Evolutionary conservation across 2,329 filamentous ascomycete species (phyloP).

Genomic region (Penicillium sp.): DNA sequence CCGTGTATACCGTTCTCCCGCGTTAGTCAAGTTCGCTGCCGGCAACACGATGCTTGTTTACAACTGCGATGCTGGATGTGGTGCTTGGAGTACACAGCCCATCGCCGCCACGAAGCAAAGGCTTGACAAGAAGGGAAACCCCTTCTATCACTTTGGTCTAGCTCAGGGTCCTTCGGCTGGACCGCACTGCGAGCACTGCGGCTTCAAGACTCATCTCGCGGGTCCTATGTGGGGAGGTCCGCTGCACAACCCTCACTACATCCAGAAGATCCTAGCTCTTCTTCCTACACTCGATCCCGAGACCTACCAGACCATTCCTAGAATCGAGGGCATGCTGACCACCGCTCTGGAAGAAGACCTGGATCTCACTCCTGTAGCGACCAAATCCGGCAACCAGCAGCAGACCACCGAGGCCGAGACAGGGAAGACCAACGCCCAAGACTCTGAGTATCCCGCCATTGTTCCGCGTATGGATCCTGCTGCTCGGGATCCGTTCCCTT

Average conservation of each 20-base stretch:
- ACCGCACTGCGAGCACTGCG: conserved; percentile 76
- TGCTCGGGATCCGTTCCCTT: conserved; percentile 70
- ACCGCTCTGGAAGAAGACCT: conserved; percentile 77
- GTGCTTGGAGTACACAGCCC: conserved; percentile 83
- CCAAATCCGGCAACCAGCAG: conserved; percentile 2
- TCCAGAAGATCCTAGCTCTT: conserved; percentile 72
- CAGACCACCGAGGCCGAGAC: conserved; percentile 9
- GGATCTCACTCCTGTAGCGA: conserved; percentile 20
- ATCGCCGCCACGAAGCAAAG: conserved; percentile 67
- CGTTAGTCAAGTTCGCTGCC: conserved; percentile 84
- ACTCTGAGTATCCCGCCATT: conserved; percentile 27
- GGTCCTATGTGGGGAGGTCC: conserved; percentile 95
- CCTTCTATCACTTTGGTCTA: conserved; percentile 76
- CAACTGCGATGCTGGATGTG: conserved; percentile 85
- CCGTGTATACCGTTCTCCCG: conserved; percentile 72
- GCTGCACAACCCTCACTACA: conserved; percentile 79
- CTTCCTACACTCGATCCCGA: conserved; percentile 65
- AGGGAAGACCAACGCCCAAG: conserved; percentile 14
- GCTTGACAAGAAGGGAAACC: conserved; percentile 67
- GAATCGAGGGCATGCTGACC: conserved; percentile 87
- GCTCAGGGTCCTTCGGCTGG: conserved; percentile 67
- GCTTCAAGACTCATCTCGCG: conserved; percentile 77
- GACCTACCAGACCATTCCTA: conserved; percentile 73
- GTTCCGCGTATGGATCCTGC: conserved; percentile 58
- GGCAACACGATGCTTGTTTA: conserved; percentile 92